Percentiles rank a stretch among this genome's conserved stretches.
These are phyloP conservation scores for Diaporthe helianthi DNA, from an alignment of 2,329 filamentous ascomycete genomes.

Conservation along the genomic window DNA sequence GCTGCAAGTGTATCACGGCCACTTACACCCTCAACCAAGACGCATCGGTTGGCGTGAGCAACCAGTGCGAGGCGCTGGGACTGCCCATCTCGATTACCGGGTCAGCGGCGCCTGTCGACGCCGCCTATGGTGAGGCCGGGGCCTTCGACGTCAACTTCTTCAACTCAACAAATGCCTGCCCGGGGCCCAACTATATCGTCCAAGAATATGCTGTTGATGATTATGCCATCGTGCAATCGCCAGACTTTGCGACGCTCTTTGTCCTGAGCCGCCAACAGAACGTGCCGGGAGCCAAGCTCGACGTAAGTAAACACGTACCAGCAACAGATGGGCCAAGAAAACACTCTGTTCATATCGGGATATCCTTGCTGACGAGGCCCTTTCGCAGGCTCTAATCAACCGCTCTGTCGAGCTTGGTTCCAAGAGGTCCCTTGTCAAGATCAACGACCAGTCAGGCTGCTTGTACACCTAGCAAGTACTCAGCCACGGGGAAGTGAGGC, in stretches of 20 bases:
- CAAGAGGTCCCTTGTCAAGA: constrained; percentile 22
- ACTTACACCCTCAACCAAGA: constrained; percentile 36
- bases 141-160: constrained; percentile 35
- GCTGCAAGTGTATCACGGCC: constrained; percentile 36
- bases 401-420: constrained; percentile 32
- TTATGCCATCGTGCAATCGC: constrained; percentile 37
- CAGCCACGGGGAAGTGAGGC: background rate
- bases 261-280: constrained; percentile 37
- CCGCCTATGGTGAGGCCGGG: constrained; percentile 35
- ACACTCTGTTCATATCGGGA: no score
- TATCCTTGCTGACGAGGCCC: background rate
- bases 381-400: constrained; percentile 24
- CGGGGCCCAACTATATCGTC: constrained; percentile 37
- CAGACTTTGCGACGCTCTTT: constrained; percentile 34
- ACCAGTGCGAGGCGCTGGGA: constrained; percentile 34
- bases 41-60: constrained; percentile 36
- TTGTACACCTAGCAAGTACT: constrained; percentile 19
- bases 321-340: background rate
- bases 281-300: constrained; percentile 30
- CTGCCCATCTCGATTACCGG: constrained; percentile 34
- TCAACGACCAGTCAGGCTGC: constrained; percentile 30
- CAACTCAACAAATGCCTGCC: constrained; percentile 32
- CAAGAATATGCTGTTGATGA: constrained; percentile 37
- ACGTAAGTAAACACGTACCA: constrained; percentile 32
- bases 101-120: constrained; percentile 33